Evolutionary conservation across 371 early-diverging fungal genomes (phyloP), one percentile per base, ranked within the genome.

Genomic region (Choanephora cucurbitarum): DNA sequence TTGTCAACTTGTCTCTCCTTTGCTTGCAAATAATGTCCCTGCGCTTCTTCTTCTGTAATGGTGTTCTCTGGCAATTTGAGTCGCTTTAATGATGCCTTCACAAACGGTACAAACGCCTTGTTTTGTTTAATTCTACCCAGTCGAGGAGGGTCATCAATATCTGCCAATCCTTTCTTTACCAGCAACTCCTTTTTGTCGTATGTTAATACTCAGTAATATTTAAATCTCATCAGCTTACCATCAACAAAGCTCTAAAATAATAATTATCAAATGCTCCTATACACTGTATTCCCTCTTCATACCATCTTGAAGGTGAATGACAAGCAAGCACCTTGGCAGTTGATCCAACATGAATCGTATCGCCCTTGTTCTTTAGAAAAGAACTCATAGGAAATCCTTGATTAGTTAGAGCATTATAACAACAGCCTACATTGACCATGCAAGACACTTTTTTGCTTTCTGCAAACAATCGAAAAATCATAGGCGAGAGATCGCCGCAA

Each of bases 371-470:
- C 15, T 65, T 62, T 5, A 72, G 28, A 44, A 61, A 67, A 0
- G 32, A 0, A 21, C 83, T 83, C 69, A 92, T 68, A 5, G 92
- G 92, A 55, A 87, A 92, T 5, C 89, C 90, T 8, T 58, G 28
- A 45, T 86, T 80, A 0, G 86, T 70, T 15, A 90, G 60, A 44
- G 75, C 83, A 72, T 95, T 91, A 66, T 95, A 92, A 69, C 94
- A 95, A 72, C 95, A 95, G 0, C 92, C 90, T 7, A 94, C 93
- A 62, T 82, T 81, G 23, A 89, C 92, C 32, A 93, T 69, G 11
- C 83, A 85, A 0, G 62, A 57, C 1, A 92, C 90, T 17, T 72
- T 52, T 13, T 79, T 68, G 40, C 85, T 82, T 47, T 83, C 69
- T 3, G 83, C 75, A 72, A 91, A 95, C 44, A 91, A 69, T 22